A percentile compares a stretch with the other conserved stretches of the same genome.
Evolutionary conservation across 2,329 filamentous ascomycete species (phyloP).

Genomic region (Alternaria burnsii): DNA sequence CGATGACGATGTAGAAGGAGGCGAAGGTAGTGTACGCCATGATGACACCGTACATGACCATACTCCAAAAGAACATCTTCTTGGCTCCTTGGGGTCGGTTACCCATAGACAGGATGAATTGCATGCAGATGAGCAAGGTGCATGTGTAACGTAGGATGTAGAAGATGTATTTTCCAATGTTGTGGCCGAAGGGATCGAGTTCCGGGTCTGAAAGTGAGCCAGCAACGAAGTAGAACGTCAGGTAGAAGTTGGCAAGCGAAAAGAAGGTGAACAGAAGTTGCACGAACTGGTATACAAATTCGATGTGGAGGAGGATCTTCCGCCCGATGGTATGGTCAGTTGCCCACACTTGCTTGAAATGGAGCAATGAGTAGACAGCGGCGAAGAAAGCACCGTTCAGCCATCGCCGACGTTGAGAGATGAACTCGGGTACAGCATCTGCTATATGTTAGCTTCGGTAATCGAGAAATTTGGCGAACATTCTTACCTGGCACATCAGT

Average conservation of each 20-base stretch:
- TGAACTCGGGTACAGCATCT: constrained; percentile 95
- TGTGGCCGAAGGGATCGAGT: constrained; percentile 91
- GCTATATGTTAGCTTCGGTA: constrained; percentile 3
- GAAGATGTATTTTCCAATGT: constrained; percentile 86
- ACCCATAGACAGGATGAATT: constrained; percentile 96
- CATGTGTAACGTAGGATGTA: constrained; percentile 84
- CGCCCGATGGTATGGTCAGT: constrained; percentile 91
- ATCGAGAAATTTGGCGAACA: not conserved
- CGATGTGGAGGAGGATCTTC: constrained; percentile 91
- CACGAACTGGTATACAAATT: constrained; percentile 94
- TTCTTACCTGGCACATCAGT: constrained; percentile 92
- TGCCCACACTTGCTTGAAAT: constrained; percentile 90
- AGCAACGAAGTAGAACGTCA: constrained; percentile 97
- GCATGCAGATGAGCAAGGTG: constrained; percentile 86
- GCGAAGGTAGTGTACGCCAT: constrained; percentile 97
- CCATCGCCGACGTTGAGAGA: constrained; percentile 95
- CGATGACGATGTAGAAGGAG: constrained; percentile 84
- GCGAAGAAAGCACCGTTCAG: constrained; percentile 99
- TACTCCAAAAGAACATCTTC: constrained; percentile 85
- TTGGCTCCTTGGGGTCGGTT: constrained; percentile 95
- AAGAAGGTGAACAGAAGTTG: constrained; percentile 97
- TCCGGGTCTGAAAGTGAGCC: constrained; percentile 82
- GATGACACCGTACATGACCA: constrained; percentile 90
- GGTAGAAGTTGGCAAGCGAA: constrained; percentile 97
- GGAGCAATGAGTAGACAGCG: constrained; percentile 94